Evolutionary conservation across 805 yeast genomes (phyloP).

Genomic region (Candida patagonica): DNA sequence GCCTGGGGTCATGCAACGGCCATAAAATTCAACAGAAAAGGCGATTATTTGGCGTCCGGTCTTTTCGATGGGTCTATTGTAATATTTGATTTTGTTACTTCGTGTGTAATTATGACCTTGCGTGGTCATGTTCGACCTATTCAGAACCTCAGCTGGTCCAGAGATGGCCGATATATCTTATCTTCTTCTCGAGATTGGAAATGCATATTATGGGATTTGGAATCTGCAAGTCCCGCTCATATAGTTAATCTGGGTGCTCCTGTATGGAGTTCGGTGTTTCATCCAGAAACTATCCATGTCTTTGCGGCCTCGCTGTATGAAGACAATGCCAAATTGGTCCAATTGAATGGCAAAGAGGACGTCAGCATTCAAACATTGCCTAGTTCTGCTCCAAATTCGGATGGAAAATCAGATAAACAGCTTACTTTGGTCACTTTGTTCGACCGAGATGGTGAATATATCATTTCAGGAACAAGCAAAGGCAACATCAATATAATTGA

Average conservation of each 20-base stretch:
- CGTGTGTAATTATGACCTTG: slow-evolving; percentile 45
- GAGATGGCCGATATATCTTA: slow-evolving; percentile 57
- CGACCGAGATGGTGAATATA: slow-evolving; percentile 43
- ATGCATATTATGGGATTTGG: slow-evolving; percentile 71
- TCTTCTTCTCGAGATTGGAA: slow-evolving; percentile 77
- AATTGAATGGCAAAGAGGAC: slow-evolving; percentile 21
- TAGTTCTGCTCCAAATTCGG: slow-evolving; percentile 3
- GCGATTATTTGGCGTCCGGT: slow-evolving; percentile 84
- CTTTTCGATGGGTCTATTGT: slow-evolving; percentile 62
- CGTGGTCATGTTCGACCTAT: slow-evolving; percentile 64
- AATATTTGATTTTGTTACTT: slow-evolving; percentile 64
- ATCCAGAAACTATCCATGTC: slow-evolving; percentile 36
- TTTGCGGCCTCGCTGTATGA: slow-evolving; percentile 62
- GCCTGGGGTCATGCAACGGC: slow-evolving; percentile 46
- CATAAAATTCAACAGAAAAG: slow-evolving; percentile 59
- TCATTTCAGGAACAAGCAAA: slow-evolving; percentile 70
- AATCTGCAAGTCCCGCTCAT: slow-evolving; percentile 32
- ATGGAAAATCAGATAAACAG: slow-evolving; percentile 22
- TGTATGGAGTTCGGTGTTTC: slow-evolving; percentile 58
- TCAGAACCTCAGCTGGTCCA: slow-evolving; percentile 69
- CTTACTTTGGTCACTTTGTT: slow-evolving; percentile 44
- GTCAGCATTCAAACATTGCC: slow-evolving; percentile 13
- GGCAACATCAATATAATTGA: slow-evolving; percentile 57
- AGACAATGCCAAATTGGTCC: slow-evolving; percentile 47
- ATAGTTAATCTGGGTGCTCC: slow-evolving; percentile 54